Base-by-base conservation (phyloP, 2,329 filamentous ascomycete species). In the Shiraia bambusicola region DNA sequence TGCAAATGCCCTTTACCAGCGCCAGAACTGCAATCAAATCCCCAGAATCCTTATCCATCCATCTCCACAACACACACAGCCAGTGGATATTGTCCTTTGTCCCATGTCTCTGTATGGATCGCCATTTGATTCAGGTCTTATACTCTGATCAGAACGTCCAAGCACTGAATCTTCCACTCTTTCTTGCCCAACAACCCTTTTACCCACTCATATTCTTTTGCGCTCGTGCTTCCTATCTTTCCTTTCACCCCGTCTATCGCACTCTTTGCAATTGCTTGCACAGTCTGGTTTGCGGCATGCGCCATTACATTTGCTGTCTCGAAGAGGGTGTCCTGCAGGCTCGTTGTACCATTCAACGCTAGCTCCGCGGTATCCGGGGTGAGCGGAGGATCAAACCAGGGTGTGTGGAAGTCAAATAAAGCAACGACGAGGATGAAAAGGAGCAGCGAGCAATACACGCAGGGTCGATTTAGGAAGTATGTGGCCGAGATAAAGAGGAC, bases 391-490 rank as follows among this genome's bases (percentile, higher is more conserved):
- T 91, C 83, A 70, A 97, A 97, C 92, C 91, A 97, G 73, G 94
- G 89, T 60, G 84, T 87, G 55, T 77, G 80, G 61, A 96, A 87
- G 74, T 97, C 92, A 76, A 97, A 93, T 74, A 97, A 93, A 67
- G 90, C 94, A 54, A 91, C 80, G 75, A 96, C 95, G 57, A 98
- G 88, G 58, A 97, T 90, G 53, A 95, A 80, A 34, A 98, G 88
- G 39, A 98, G 86, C 49, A 96, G 84, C 47, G 90, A 95, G 80
- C 93, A 98, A 79, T 98, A 98, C 58, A 95, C 86, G 75, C 93
- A 98, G 39, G 93, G 93, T 40, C 92, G 85, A 73, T 96, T 95
- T 60, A 98, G 84, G 72, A 95, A 88, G 77, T 95, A 97, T 53
- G 91, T 95, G 69, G 91, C 89, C 53, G 89, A 79, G 74, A 98